These are phyloP conservation scores for Conringia planisiliqua DNA, from an alignment of 345 rosid genomes.

Conservation along the genomic window DNA sequence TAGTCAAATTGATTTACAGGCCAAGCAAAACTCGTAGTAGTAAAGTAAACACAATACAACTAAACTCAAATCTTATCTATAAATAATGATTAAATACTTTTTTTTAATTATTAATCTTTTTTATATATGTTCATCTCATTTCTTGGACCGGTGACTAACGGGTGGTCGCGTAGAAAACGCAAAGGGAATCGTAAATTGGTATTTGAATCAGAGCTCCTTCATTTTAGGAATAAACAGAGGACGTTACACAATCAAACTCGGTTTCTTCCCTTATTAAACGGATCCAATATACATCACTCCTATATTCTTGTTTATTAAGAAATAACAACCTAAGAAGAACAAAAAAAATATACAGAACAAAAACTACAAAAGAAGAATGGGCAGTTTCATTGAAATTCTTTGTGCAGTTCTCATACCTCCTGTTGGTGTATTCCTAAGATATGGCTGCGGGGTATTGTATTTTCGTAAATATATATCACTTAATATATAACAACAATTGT, in stretches of 20 bases:
- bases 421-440: constrained; percentile 78
- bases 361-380: constrained; percentile 20
- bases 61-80: not conserved
- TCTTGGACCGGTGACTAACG: not conserved
- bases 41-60: not conserved
- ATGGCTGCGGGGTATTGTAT: constrained; percentile 46
- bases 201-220: constrained; percentile 14
- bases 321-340: not conserved
- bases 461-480: constrained; percentile 2
- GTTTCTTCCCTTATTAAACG: constrained; percentile 6
- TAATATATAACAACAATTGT: not conserved
- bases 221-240: constrained; percentile 28
- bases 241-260: constrained; percentile 19
- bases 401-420: constrained; percentile 76
- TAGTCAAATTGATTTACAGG: too few relatives aligned
- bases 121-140: not conserved
- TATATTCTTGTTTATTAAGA: not conserved
- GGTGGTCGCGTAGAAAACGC: not conserved
- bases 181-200: not conserved
- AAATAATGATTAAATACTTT: not conserved
- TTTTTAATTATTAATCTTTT: not conserved
- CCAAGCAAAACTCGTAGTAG: too few relatives aligned
- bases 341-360: not conserved
- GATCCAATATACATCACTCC: not conserved
- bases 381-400: constrained; percentile 43